Evolutionary conservation across 73 alveolate genomes (phyloP), one percentile per base, ranked within the genome.

Genomic region (Paraurostyla sp.): DNA sequence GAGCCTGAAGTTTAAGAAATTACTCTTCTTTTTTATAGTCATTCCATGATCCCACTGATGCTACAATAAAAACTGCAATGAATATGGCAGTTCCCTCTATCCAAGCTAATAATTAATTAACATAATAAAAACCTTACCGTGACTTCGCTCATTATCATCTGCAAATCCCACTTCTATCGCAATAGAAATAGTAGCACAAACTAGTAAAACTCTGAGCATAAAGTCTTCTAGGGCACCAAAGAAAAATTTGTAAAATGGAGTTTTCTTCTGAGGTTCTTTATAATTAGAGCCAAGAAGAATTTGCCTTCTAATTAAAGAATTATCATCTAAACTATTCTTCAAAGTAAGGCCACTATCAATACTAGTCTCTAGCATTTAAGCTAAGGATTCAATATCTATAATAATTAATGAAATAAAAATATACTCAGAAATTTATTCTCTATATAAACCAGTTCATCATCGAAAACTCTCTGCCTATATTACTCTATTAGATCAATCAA

Each of bases 161-260:
- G 80, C 22, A 35, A 69, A 69, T 4, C 32, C 68, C 63, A 69
- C 22, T 3, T 32, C 60, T 11, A 32, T 7, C 68, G 35, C 84
- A 3, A 69, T 69, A 46, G 63, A 29, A 4, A 69, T 11, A 46
- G 7, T 9, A 3, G 84, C 84, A 38, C 65, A 69, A 15, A 69
- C 84, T 4, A 69, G 3, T 23, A 69, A 40, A 6, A 69, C 29
- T 63, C 36, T 69, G 32, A 69, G 84, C 68, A 69, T 33, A 35
- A 69, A 41, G 63, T 69, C 63, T 18, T 69, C 84, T 27, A 69
- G 63, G 33, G 84, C 84, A 15, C 11, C 46, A 27, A 4, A 3
- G 63, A 69, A 29, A 15, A 62, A 56, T 15, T 9, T 18, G 25
- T 9, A 62, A 29, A 62, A 62, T 22, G 73, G 73, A 22, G 73